Evolutionary conservation across 495 filamentous ascomycete species (phyloP), one percentile per base, ranked within the genome.

Genomic region (Aspergillus bertholletiae): DNA sequence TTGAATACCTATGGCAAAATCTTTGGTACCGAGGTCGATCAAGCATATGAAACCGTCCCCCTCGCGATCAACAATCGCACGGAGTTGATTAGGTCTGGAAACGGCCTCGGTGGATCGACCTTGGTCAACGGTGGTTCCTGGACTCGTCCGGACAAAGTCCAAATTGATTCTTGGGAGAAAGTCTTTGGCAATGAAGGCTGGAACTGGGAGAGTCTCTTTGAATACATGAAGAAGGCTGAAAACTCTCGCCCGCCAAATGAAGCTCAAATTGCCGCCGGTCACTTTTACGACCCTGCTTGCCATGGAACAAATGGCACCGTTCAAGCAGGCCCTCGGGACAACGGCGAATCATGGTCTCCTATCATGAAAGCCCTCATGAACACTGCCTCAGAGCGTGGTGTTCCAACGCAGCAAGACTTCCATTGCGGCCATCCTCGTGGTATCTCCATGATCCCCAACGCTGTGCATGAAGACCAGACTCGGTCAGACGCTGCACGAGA

Each of bases 71-170:
- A 65, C 26, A 58, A 58, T 13, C 57, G 50, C 11, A 50, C 58
- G 1, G 48, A 47, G 13, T 21, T 40, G 11, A 60, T 69, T 37
- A 45, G 51, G 20, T 60, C 66, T 5, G 66, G 64, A 17, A 69
- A 68, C 8, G 65, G 64, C 6, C 64, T 72, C 3, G 84, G 84
- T 11, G 84, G 83, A 5, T 79, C 79, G 15, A 84, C 80, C 8
- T 74, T 73, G 6, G 69, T 86, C 53, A 86, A 85, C 52, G 76
- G 75, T 32, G 66, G 73, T 43, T 74, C 78, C 57, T 74, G 71
- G 57, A 71, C 80, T 13, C 71, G 77, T 39, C 64, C 74, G 0
- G 70, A 74, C 21, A 72, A 69, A 30, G 65, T 55, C 8, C 72
- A 75, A 49, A 67, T 84, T 21, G 79, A 84, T 44, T 71, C 59